Conservation (phyloP, 306 rosid species). For the Cicer pinnatifidum region DNA sequence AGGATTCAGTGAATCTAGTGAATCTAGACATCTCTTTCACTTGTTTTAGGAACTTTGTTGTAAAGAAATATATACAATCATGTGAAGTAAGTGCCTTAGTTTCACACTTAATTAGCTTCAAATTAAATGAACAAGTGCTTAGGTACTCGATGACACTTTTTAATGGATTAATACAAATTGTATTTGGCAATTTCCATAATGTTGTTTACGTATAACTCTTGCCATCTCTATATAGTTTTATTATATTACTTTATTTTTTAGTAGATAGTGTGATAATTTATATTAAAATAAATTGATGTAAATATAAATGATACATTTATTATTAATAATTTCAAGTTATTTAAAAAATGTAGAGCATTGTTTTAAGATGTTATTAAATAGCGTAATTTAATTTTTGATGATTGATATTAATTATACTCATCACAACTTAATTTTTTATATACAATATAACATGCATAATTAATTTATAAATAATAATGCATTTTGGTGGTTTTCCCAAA, state of each 20-base stretch:
- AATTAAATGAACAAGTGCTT: conserved; percentile 50
- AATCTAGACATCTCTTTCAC: conserved; percentile 44
- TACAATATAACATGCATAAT: no score
- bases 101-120: conserved; percentile 54
- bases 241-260: neutral
- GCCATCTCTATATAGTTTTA: conserved; percentile 36
- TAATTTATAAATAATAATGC: no score
- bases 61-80: conserved; percentile 50
- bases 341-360: no score
- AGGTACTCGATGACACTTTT: conserved; percentile 44
- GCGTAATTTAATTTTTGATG: no score
- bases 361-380: no score
- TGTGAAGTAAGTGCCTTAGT: conserved; percentile 56
- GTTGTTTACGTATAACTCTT: conserved; percentile 40
- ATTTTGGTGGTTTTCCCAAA: no score
- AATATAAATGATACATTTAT: no score
- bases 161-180: conserved; percentile 44
- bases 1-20: neutral
- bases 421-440: no score
- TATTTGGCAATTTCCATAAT: conserved; percentile 40
- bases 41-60: conserved; percentile 51
- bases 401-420: no score
- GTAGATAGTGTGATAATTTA: no score
- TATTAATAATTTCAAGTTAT: no score
- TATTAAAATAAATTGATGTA: no score